Base-by-base conservation (phyloP, 305 asterid species). In the Rubia occidens region DNA sequence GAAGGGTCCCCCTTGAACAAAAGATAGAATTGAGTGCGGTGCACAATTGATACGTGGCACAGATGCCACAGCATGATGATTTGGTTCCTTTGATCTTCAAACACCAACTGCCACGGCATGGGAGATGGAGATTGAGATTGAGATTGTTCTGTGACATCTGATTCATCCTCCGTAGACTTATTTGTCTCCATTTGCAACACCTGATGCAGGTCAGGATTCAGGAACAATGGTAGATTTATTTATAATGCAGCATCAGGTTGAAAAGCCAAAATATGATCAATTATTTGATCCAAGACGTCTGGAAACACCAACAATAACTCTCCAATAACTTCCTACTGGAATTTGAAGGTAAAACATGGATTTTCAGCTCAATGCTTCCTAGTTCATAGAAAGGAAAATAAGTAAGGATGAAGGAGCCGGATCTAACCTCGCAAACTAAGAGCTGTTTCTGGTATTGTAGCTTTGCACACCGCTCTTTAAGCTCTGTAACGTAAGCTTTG, bases 381-480 rank as follows among this genome's bases (percentile, higher is more conserved):
- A 59, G 58, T 17, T 18, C 60, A n/a, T 9, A 39, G 9, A 17
- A 67, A 78, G 49, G 75, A 44, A 45, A 64, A 44, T 43, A 40
- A 63, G 44, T 17, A 29, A 26, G 8, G 8, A 5, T 10, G 47
- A 18, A 42, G 29, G 54, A 42, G 24, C 35, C 13, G 53, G 54
- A 67, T 60, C 69, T 70, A 71, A 93, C 98, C 93, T 94, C 96
- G 83, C 95, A 87, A 78, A 94, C 97, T 56, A 94, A 90, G 47
- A 94, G 95, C 77, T 94, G 97, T 78, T 94, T 90, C 78, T 94
- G 97, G 81, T 94, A 94, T 75, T 90, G 99, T 67, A 94, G 85
- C 89, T 94, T 94, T 18, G 96, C 95, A 1, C 90, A 96, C 65
- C 99, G 86, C 77, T 90, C 99, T 79, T 94, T 94, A 45, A 90